These are phyloP conservation scores for Pythium aristosporum DNA, from an alignment of 352 stramenopile genomes.

Conservation along the genomic window DNA sequence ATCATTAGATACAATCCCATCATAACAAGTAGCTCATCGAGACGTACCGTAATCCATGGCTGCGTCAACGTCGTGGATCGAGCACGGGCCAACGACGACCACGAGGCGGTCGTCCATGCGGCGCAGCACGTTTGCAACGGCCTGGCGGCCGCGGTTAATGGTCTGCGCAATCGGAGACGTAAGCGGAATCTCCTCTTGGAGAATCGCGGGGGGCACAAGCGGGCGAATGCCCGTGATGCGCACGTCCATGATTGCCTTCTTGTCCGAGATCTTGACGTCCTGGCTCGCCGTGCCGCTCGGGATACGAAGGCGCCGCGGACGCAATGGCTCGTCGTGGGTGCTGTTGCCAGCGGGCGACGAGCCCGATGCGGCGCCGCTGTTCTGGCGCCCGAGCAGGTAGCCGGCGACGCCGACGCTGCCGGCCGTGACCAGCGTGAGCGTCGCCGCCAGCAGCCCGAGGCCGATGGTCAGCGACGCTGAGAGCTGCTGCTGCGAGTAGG, in stretches of 20 bases:
- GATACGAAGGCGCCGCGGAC: slow-evolving; percentile 52
- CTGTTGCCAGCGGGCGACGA: slow-evolving; percentile 15
- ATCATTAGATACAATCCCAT: neutral
- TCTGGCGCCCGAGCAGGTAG: slow-evolving; percentile 66
- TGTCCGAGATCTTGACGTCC: slow-evolving; percentile 85
- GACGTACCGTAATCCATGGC: slow-evolving; percentile 68
- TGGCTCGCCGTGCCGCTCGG: slow-evolving; percentile 65
- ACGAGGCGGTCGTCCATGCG: slow-evolving; percentile 83
- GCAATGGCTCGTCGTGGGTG: slow-evolving; percentile 12
- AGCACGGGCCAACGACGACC: slow-evolving; percentile 87
- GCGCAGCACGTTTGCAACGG: slow-evolving; percentile 69
- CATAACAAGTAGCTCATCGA: neutral
- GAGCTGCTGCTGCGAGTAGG: slow-evolving; percentile 12
- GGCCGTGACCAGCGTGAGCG: slow-evolving; percentile 71
- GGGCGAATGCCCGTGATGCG: slow-evolving; percentile 84
- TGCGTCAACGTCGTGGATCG: slow-evolving; percentile 86
- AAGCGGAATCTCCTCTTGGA: slow-evolving; percentile 84
- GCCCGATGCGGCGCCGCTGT: slow-evolving; percentile 10
- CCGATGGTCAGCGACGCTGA: slow-evolving; percentile 58
- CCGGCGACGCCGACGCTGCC: slow-evolving; percentile 67
- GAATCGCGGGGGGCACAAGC: slow-evolving; percentile 82
- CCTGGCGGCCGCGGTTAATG: slow-evolving; percentile 74
- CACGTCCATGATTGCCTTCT: slow-evolving; percentile 84
- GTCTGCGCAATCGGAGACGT: slow-evolving; percentile 78
- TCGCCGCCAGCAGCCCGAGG: slow-evolving; percentile 63